These are phyloP conservation scores for Wickerhamomyces strasburgensis DNA, from an alignment of 805 yeast genomes.

Conservation along the genomic window DNA sequence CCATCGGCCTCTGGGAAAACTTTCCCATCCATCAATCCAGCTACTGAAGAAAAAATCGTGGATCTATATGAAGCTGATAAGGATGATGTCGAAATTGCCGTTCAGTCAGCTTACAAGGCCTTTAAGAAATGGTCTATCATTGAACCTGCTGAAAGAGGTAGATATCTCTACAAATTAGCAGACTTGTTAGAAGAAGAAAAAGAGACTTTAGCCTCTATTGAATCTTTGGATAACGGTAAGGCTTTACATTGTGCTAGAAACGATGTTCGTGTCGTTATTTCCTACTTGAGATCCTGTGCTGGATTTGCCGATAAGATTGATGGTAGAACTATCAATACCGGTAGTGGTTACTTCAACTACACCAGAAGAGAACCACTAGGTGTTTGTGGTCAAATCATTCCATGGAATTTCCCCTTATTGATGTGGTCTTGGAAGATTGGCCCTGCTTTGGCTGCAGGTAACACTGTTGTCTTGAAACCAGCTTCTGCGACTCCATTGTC, in stretches of 20 bases:
- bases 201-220: slow-evolving; percentile 45
- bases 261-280: slow-evolving; percentile 42
- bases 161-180: slow-evolving; percentile 40
- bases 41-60: slow-evolving; percentile 56
- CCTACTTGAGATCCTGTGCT: slow-evolving; percentile 46
- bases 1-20: slow-evolving; percentile 50
- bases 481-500: slow-evolving; percentile 65
- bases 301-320: slow-evolving; percentile 50
- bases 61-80: slow-evolving; percentile 47
- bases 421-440: slow-evolving; percentile 68
- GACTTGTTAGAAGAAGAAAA: slow-evolving; percentile 44
- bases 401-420: slow-evolving; percentile 70
- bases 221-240: slow-evolving; percentile 51
- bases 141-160: slow-evolving; percentile 41
- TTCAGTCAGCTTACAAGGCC: slow-evolving; percentile 64
- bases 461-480: slow-evolving; percentile 57
- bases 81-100: slow-evolving; percentile 48
- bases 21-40: slow-evolving; percentile 50
- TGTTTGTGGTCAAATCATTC: slow-evolving; percentile 67
- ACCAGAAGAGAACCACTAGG: slow-evolving; percentile 63
- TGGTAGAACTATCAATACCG: slow-evolving; percentile 46
- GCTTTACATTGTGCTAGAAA: slow-evolving; percentile 42
- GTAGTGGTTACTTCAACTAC: slow-evolving; percentile 45
- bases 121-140: slow-evolving; percentile 47
- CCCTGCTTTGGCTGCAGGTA: slow-evolving; percentile 65